These are phyloP conservation scores for Obelidium mucronatum DNA, from an alignment of 192 early-diverging fungal species.

Conservation along the genomic window DNA sequence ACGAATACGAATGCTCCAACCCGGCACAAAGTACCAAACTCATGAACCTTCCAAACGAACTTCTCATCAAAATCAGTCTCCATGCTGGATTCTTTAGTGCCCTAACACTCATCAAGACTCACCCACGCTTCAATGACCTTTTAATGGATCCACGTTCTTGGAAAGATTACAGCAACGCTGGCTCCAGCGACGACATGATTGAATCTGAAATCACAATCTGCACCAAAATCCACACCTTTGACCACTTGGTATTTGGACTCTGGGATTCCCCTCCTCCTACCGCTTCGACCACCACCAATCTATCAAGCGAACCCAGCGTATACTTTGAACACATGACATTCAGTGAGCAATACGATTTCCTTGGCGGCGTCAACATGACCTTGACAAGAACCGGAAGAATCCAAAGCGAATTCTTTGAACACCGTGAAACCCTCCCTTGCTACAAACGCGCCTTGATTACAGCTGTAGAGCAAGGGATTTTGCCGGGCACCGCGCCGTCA, in stretches of 20 bases:
- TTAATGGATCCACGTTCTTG: slow-evolving; percentile 41
- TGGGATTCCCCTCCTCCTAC: slow-evolving; percentile 35
- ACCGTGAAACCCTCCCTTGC: slow-evolving; percentile 52
- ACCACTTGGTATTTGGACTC: slow-evolving; percentile 58
- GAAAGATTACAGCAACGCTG: slow-evolving; percentile 27
- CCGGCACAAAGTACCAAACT: neutral
- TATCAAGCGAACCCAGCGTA: slow-evolving; percentile 13
- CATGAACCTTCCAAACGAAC: slow-evolving; percentile 47
- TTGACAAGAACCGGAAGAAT: slow-evolving; percentile 24
- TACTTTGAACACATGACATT: slow-evolving; percentile 57
- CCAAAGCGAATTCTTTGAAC: slow-evolving; percentile 52
- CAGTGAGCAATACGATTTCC: slow-evolving; percentile 49
- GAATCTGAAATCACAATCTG: slow-evolving; percentile 42
- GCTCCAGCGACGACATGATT: slow-evolving; percentile 39
- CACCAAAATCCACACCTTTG: slow-evolving; percentile 52
- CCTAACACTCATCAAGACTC: slow-evolving; percentile 36
- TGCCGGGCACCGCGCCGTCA: slow-evolving; percentile 43
- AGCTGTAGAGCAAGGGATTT: slow-evolving; percentile 21
- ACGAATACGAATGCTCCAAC: neutral
- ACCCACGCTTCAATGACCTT: slow-evolving; percentile 29
- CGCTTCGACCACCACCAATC: neutral
- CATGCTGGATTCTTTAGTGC: slow-evolving; percentile 48
- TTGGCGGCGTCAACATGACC: slow-evolving; percentile 50
- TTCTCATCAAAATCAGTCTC: slow-evolving; percentile 48
- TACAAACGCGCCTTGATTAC: slow-evolving; percentile 37